Conservation (phyloP, 176 grass and related monocot species). For the Elaeis guineensis region DNA sequence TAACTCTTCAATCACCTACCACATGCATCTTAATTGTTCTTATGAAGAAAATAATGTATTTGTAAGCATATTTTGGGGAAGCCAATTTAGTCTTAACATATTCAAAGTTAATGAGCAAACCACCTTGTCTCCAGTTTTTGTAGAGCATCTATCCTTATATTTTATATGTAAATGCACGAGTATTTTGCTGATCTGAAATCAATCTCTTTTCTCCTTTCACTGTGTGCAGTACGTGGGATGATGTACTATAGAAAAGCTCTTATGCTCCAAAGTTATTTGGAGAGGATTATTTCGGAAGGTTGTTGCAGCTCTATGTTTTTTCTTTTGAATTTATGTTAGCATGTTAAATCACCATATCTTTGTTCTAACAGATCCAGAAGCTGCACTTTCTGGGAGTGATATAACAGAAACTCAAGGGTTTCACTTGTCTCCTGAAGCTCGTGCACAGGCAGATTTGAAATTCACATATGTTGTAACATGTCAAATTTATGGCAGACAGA, state of each 20-base stretch:
- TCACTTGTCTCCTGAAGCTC: conserved; percentile 72
- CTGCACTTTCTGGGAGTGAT: conserved; percentile 32
- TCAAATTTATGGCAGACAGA: conserved; percentile 90
- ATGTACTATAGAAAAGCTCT: conserved; percentile 98
- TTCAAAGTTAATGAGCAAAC: too few species aligned
- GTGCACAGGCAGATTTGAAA: conserved; percentile 81
- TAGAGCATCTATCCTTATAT: too few species aligned
- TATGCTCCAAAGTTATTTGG: conserved; percentile 89
- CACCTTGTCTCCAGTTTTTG: too few species aligned
- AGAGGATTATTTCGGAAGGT: conserved; percentile 79
- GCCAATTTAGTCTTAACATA: too few species aligned
- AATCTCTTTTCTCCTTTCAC: not conserved
- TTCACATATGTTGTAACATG: conserved; percentile 94
- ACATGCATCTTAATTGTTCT: too few species aligned
- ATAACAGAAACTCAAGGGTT: conserved; percentile 60
- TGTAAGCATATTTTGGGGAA: not conserved
- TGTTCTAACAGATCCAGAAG: conserved; percentile 38
- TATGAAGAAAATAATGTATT: not conserved
- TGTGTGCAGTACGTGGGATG: conserved; percentile 74
- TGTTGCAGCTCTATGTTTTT: conserved; percentile 1
- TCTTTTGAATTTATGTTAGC: not conserved
- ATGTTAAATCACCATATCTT: not conserved
- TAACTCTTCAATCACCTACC: too few species aligned
- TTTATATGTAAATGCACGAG: too few species aligned
- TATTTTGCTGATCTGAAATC: too few species aligned